Percentiles rank a stretch among this genome's conserved stretches.
phyloP scores from a whole-genome alignment of 2,329 filamentous ascomycete species.

The Fusarium veterinarium region DNA sequence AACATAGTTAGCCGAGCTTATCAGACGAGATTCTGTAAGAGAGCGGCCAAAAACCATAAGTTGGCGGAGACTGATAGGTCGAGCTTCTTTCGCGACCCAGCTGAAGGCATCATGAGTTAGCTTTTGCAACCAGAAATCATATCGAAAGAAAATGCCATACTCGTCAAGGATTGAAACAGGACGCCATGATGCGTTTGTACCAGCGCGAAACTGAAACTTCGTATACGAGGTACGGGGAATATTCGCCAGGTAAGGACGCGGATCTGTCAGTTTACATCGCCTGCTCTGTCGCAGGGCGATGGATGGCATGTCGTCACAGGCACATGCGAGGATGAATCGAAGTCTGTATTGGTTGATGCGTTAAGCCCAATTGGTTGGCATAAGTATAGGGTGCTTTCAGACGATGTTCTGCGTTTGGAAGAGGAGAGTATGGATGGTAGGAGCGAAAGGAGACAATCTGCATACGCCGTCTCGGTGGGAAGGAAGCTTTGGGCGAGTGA shows the following conservation, averaged over 20 bases:
- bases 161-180: slow-evolving; percentile 73
- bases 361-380: slow-evolving; percentile 14
- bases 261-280: slow-evolving; percentile 51
- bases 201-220: slow-evolving; percentile 33
- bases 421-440: neutral
- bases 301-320: slow-evolving; percentile 56
- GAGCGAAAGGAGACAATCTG: neutral
- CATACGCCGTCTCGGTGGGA: slow-evolving; percentile 40
- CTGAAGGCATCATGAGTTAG: slow-evolving; percentile 58
- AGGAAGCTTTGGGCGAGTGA: slow-evolving; percentile 35
- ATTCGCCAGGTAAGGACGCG: slow-evolving; percentile 27
- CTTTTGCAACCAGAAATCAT: slow-evolving; percentile 7
- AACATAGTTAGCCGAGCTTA: slow-evolving; percentile 97
- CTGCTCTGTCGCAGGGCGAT: slow-evolving; percentile 60
- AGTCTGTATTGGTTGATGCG: neutral
- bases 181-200: slow-evolving; percentile 63
- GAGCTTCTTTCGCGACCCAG: slow-evolving; percentile 92
- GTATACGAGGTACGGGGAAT: slow-evolving; percentile 11
- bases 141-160: slow-evolving; percentile 54
- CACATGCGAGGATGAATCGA: slow-evolving; percentile 48
- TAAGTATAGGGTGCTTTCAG: neutral
- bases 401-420: neutral
- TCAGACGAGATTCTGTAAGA: slow-evolving; percentile 86
- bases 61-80: slow-evolving; percentile 95
- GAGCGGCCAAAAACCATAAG: slow-evolving; percentile 97